Conservation (phyloP, 139 green algal species). For the Micromonas commoda region DNA sequence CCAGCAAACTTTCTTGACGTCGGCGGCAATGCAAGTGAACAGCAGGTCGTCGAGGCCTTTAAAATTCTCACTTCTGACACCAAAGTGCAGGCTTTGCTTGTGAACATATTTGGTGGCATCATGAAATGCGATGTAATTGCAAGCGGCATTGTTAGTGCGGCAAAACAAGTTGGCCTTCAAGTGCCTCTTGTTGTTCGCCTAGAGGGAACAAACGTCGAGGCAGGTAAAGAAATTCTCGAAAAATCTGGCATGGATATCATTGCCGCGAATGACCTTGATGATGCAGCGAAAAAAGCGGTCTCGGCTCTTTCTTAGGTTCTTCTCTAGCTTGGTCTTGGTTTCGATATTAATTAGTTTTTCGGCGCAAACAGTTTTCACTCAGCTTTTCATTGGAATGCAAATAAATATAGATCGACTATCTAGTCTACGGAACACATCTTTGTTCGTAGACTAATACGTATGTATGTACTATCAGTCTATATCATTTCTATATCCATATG, state of each 20-base stretch:
- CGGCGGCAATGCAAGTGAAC: conserved; percentile 81
- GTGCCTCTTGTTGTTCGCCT: conserved; percentile 92
- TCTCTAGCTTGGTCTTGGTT: neutral
- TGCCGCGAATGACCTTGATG: conserved; percentile 86
- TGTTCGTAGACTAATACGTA: too few relatives aligned
- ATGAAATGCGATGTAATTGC: conserved; percentile 99
- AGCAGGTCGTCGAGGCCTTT: conserved; percentile 63
- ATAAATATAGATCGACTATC: neutral
- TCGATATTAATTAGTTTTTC: too few relatives aligned
- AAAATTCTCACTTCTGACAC: conserved; percentile 68
- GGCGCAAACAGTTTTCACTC: too few relatives aligned
- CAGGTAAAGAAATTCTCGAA: conserved; percentile 83
- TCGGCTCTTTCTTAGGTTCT: conserved; percentile 27
- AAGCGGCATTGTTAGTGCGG: conserved; percentile 88
- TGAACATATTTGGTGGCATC: conserved; percentile 95
- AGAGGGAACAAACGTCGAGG: conserved; percentile 95
- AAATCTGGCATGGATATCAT: conserved; percentile 73
- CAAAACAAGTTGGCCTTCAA: conserved; percentile 75
- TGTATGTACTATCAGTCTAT: too few relatives aligned
- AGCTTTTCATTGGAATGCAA: neutral
- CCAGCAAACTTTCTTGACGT: conserved; percentile 99
- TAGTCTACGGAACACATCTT: too few relatives aligned
- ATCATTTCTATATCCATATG: too few relatives aligned
- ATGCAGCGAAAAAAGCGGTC: conserved; percentile 91
- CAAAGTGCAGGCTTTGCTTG: conserved; percentile 94